Evolutionary conservation across 208 protist genomes (phyloP), one percentile per base, ranked within the genome.

Genomic region (Polymyxa betae): DNA sequence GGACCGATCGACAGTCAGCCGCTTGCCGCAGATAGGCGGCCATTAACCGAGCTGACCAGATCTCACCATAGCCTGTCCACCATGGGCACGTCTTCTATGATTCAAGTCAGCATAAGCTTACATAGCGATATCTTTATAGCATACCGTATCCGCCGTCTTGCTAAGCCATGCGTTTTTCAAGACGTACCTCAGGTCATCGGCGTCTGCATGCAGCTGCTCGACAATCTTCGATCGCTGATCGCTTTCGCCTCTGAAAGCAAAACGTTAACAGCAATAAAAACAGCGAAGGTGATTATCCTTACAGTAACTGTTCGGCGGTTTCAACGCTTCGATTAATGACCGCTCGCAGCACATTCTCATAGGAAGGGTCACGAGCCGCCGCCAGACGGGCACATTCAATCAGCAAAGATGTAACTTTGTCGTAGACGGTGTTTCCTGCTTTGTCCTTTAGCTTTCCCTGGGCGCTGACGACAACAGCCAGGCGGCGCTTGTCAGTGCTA

Each of bases 51-150:
- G 92, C 88, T 41, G 92, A 94, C 92, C 92, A 94, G 0, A 94
- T 41, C 88, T 94, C 92, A 35, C 92, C 92, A 52, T 94, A 89
- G 44, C 92, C 92, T 12, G 77, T 88, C 77, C 77, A 88, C 35
- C 77, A 38, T 88, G 77, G 29, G 77, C 77, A 41, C 12, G 77
- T 10, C 35, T n/a, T n/a, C n/a, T n/a, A n/a, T n/a, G n/a, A n/a
- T n/a, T n/a, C n/a, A n/a, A n/a, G n/a, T n/a, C n/a, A n/a, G n/a
- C n/a, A n/a, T n/a, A n/a, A n/a, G n/a, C n/a, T n/a, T n/a, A n/a
- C n/a, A n/a, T n/a, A n/a, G n/a, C n/a, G n/a, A n/a, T n/a, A n/a
- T n/a, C n/a, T n/a, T n/a, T n/a, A n/a, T n/a, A 41, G 43, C 77
- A 16, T 32, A 32, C 54, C 16, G 54, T 32, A 16, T 16, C 16